Evolutionary conservation across 345 rosid species (phyloP).

Genomic region (Linum lewisii): DNA sequence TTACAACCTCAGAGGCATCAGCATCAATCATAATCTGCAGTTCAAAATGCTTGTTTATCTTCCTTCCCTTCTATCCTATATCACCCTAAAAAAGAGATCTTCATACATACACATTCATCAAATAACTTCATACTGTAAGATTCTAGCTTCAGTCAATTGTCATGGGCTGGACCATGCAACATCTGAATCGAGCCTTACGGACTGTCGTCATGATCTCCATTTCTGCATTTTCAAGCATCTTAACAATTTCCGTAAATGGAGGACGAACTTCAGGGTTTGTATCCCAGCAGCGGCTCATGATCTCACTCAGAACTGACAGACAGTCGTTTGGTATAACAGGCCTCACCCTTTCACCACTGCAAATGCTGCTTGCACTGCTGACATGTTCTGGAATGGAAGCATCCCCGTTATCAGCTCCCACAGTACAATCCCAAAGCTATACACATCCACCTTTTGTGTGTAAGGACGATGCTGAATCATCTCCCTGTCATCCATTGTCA

Average conservation of each 20-base stretch:
- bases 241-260: slow-evolving; percentile 15
- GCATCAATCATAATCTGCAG: too few relatives aligned
- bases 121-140: too few relatives aligned
- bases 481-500: too few relatives aligned
- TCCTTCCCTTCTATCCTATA: too few relatives aligned
- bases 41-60: too few relatives aligned
- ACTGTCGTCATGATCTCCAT: slow-evolving; percentile 21
- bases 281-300: slow-evolving; percentile 28
- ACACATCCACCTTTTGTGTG: slow-evolving; percentile 26
- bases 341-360: slow-evolving; percentile 22
- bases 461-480: slow-evolving; percentile 29
- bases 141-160: slow-evolving; percentile 13
- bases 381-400: slow-evolving; percentile 27
- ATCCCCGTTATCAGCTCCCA: slow-evolving; percentile 25
- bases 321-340: slow-evolving; percentile 22
- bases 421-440: slow-evolving; percentile 24
- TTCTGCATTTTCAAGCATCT: slow-evolving; percentile 23
- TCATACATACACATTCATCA: not conserved
- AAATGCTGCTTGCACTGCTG: slow-evolving; percentile 28
- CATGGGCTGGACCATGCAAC: slow-evolving; percentile 24
- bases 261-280: slow-evolving; percentile 23
- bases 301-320: slow-evolving; percentile 17
- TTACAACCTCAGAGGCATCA: too few relatives aligned
- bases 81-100: too few relatives aligned
- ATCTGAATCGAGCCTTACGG: slow-evolving; percentile 26